Percentiles rank a stretch among this genome's conserved stretches.
These are phyloP conservation scores for Botrytis elliptica DNA, from an alignment of 2,329 filamentous ascomycete species.

Conservation along the genomic window DNA sequence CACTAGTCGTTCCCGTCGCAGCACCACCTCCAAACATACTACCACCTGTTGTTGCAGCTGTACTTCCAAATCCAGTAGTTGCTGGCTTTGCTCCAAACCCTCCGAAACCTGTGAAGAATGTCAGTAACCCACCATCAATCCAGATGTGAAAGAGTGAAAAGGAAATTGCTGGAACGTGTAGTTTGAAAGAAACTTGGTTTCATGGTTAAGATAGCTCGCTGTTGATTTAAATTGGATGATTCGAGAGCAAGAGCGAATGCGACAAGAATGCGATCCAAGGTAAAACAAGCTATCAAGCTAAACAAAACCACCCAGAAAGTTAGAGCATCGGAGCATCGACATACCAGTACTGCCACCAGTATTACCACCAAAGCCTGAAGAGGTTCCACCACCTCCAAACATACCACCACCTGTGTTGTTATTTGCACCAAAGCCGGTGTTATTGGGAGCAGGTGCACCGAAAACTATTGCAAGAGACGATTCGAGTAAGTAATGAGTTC, in stretches of 20 bases:
- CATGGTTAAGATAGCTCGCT: background rate
- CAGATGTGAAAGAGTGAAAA: background rate
- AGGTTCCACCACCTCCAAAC: conserved; percentile 39
- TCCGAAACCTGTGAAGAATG: conserved; percentile 45
- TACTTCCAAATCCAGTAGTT: conserved; percentile 46
- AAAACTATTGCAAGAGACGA: conserved; percentile 43
- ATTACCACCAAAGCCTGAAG: conserved; percentile 38
- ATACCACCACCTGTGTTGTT: conserved; percentile 42
- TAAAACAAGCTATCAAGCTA: conserved; percentile 25
- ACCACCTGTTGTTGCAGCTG: conserved; percentile 44
- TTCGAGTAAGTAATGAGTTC: conserved; percentile 40
- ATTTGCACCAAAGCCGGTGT: conserved; percentile 43
- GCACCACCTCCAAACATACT: conserved; percentile 52
- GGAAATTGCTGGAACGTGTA: background rate
- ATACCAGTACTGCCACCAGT: conserved; percentile 40
- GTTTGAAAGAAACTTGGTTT: background rate
- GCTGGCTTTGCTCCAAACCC: conserved; percentile 42
- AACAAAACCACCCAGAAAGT: conserved; percentile 29
- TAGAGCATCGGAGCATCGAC: conserved; percentile 36
- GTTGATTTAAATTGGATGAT: conserved; percentile 5
- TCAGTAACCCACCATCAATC: conserved; percentile 26
- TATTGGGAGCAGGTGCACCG: conserved; percentile 40
- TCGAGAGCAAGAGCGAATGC: conserved; percentile 17
- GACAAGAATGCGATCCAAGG: conserved; percentile 20
- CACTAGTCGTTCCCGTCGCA: conserved; percentile 35